A percentile compares a stretch with the other conserved stretches of the same genome.
Conservation (phyloP, 805 yeast genomes). For the Barnettozyma pratensis region DNA sequence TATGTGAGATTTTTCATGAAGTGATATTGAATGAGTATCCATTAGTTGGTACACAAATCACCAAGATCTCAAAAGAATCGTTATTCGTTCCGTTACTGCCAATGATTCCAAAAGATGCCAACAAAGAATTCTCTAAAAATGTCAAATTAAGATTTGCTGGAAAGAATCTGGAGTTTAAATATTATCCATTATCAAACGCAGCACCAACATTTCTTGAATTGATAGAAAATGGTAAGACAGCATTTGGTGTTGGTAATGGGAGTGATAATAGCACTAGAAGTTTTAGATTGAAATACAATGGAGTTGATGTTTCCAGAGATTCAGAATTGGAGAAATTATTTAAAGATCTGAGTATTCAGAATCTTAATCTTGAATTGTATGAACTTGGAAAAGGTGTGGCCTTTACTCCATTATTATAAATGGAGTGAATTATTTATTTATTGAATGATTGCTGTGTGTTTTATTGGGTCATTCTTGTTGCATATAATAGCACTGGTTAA, state of each 20-base stretch:
- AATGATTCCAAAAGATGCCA: conserved; percentile 34
- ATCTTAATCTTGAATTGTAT: conserved; percentile 17
- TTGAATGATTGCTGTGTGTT: too few species aligned
- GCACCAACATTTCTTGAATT: conserved; percentile 79
- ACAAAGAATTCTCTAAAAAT: conserved; percentile 29
- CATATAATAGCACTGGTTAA: too few species aligned
- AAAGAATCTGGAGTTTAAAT: conserved; percentile 58
- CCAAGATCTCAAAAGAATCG: conserved; percentile 21
- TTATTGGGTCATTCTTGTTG: too few species aligned
- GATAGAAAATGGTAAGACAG: conserved; percentile 68
- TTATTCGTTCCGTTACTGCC: conserved; percentile 21
- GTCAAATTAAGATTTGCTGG: conserved; percentile 48
- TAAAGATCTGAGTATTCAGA: conserved; percentile 11
- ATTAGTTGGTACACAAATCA: conserved; percentile 41
- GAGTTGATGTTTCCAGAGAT: conserved; percentile 13
- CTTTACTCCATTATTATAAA: conserved; percentile 24
- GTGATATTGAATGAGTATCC: conserved; percentile 62
- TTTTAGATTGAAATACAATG: conserved; percentile 16
- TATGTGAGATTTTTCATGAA: conserved; percentile 65
- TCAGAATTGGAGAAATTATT: conserved; percentile 17
- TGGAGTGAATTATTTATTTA: too few species aligned
- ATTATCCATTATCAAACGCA: conserved; percentile 57
- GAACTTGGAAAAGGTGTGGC: conserved; percentile 15
- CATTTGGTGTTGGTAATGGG: conserved; percentile 39
- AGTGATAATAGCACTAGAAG: conserved; percentile 6